Base-by-base conservation (phyloP, 768 basidiomycete genomes). In the Chlorophyllum brunneum region DNA sequence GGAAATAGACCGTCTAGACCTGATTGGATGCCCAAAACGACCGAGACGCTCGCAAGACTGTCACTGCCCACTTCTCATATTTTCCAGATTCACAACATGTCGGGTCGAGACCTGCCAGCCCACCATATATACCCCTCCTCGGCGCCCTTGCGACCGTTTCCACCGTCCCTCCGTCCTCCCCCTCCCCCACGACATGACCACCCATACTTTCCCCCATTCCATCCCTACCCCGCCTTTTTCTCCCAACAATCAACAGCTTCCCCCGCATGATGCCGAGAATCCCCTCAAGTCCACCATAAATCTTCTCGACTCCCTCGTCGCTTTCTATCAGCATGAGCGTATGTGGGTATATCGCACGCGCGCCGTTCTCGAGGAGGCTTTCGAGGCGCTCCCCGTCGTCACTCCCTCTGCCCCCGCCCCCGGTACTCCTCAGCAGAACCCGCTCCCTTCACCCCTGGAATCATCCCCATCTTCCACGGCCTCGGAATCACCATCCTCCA, bases 311-410 rank as follows among this genome's bases (percentile, higher is more conserved):
- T 77, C 78, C 23, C 80, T 88, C 46, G 74, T 82, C 36, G 70
- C 76, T 5, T 86, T 83, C 59, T 88, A 88, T 64, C 80, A 85
- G 62, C 77, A 81, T 56, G 83, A 87, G 67, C 81, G 81, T 33
- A 80, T 78, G 70, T 88, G 86, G 84, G 78, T 86, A 5, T 80
- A 82, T 56, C 81, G 81, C 51, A 82, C 82, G 42, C 81, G 83
- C 34, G 79, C 79, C 15, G 70, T 73, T 44, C 76, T 86, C 57
- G 80, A 83, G 65, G 73, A 76, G 38, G 61, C 62, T 4, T 62
- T 65, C 58, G 72, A 54, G 48, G 65, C 61, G 44, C 58, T 44
- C 58, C 61, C 48, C 40, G 36, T 22, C 41, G 55, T 45, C 48
- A 45, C 30, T 30, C 41, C 26, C 45, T 47, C 33, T 6, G 18